Percentiles rank a stretch among this genome's conserved stretches.
Conservation (phyloP, 441 rosid species). For the Omphalea diandra region DNA sequence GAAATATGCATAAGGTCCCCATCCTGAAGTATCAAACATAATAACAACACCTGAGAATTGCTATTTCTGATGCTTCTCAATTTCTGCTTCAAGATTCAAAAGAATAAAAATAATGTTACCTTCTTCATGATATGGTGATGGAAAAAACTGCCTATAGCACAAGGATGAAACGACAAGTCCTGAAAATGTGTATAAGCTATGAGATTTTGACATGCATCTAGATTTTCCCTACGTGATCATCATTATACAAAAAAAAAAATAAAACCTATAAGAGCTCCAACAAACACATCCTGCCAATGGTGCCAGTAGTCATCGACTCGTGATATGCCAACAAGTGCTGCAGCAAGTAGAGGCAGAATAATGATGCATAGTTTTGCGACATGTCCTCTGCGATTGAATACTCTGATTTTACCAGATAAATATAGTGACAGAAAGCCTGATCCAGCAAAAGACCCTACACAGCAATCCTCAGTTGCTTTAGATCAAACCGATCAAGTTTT, state of each 20-base stretch:
- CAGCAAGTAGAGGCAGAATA: slow-evolving; percentile 64
- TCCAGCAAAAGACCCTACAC: slow-evolving; percentile 93
- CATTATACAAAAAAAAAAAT: not conserved
- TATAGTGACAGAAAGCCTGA: slow-evolving; percentile 68
- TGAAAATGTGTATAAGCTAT: slow-evolving; percentile 18
- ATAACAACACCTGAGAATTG: not conserved
- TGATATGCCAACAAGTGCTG: slow-evolving; percentile 74
- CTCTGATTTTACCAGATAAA: slow-evolving; percentile 69
- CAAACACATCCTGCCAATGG: slow-evolving; percentile 93
- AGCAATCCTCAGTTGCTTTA: not conserved
- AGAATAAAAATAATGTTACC: slow-evolving; percentile 28
- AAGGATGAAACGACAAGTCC: slow-evolving; percentile 56
- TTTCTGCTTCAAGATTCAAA: too few species aligned
- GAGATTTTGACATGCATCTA: not conserved
- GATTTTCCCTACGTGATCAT: not conserved
- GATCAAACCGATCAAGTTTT: too few species aligned
- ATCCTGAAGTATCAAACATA: slow-evolving; percentile 35
- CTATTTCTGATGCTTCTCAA: not conserved
- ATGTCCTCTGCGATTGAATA: slow-evolving; percentile 73
- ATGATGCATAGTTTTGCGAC: slow-evolving; percentile 84
- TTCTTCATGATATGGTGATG: slow-evolving; percentile 61
- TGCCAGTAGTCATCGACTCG: slow-evolving; percentile 96
- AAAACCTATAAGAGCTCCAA: slow-evolving; percentile 65
- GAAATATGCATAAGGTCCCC: slow-evolving; percentile 85
- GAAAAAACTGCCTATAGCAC: slow-evolving; percentile 78